Base-by-base conservation (phyloP, 2,329 filamentous ascomycete species). In the Sphaerulina vaccinii region DNA sequence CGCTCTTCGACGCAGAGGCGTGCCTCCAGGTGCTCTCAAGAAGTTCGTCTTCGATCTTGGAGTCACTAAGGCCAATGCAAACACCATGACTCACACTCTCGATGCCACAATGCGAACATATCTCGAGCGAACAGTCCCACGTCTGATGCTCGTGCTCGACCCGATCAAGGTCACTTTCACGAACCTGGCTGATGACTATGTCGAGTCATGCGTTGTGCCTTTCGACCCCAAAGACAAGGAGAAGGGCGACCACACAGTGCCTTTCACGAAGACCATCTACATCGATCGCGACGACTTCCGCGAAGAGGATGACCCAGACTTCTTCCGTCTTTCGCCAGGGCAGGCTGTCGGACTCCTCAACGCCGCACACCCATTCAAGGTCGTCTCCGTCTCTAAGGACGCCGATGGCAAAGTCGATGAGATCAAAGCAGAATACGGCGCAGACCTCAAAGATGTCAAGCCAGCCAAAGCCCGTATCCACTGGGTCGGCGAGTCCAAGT, bases 21-120 rank as follows among this genome's bases (percentile, higher is more conserved):
- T 96, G 0, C 92, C 92, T 1, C 90, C 92, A 0, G 88, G 88
- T 19, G 91, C 90, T 1, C 87, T 96, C 54, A 81, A 96, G 52
- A 86, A 88, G 49, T 97, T 96, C 63, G 84, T 96, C 53, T 89
- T 90, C 61, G 90, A 96, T 70, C 83, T 96, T 16, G 92, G 91
- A 24, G 90, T 96, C 33, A 95, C 91, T 0, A 95, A 90, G 29
- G 80, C 85, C 33, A 82, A 83, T 46, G 87, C 86, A 3, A 83
- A 88, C 57, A 95, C 96, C 62, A 84, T 92, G 68, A 85, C 89
- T 40, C 73, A 79, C 51, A 84, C 87, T n/a, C 90, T 97, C 56
- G 92, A 97, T 65, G 84, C 92, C 66, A 85, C 83, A 0, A 83
- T 97, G 54, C 84, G 92, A 18, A 84, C 84, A 58, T 95, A 96